Evolutionary conservation across 2,329 filamentous ascomycete species (phyloP).

Genomic region (Fusarium mexicanum): DNA sequence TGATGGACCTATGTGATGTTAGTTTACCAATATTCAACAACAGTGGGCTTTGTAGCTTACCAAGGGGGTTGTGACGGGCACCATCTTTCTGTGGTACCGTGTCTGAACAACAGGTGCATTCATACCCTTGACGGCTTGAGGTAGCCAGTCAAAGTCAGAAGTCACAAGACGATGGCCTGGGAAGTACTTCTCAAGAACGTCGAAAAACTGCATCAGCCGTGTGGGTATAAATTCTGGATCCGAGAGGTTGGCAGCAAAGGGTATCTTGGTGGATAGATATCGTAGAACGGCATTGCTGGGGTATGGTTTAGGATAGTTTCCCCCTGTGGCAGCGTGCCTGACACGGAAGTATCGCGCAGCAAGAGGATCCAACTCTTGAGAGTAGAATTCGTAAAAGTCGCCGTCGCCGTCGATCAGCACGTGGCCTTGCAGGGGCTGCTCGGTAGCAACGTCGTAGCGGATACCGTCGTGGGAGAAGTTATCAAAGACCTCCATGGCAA

Average conservation of each 20-base stretch:
- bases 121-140: constrained; percentile 82
- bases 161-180: constrained; percentile 88
- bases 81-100: constrained; percentile 84
- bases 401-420: constrained; percentile 86
- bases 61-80: constrained; percentile 89
- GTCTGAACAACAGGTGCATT: constrained; percentile 98
- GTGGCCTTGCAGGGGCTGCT: constrained; percentile 84
- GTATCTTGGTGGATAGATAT: constrained; percentile 70
- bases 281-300: constrained; percentile 64
- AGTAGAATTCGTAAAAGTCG: constrained; percentile 96
- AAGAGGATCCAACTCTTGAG: constrained; percentile 80
- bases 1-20: constrained; percentile 78
- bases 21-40: not conserved
- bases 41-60: constrained; percentile 63
- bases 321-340: constrained; percentile 78
- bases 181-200: constrained; percentile 87
- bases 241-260: constrained; percentile 80
- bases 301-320: constrained; percentile 71
- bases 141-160: constrained; percentile 89
- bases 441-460: constrained; percentile 86
- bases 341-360: constrained; percentile 85
- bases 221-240: constrained; percentile 94
- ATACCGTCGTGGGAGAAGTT: constrained; percentile 97
- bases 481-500: constrained; percentile 97
- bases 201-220: constrained; percentile 95